These are phyloP conservation scores for Xylaria castorea DNA, from an alignment of 495 filamentous ascomycete genomes.

Conservation along the genomic window DNA sequence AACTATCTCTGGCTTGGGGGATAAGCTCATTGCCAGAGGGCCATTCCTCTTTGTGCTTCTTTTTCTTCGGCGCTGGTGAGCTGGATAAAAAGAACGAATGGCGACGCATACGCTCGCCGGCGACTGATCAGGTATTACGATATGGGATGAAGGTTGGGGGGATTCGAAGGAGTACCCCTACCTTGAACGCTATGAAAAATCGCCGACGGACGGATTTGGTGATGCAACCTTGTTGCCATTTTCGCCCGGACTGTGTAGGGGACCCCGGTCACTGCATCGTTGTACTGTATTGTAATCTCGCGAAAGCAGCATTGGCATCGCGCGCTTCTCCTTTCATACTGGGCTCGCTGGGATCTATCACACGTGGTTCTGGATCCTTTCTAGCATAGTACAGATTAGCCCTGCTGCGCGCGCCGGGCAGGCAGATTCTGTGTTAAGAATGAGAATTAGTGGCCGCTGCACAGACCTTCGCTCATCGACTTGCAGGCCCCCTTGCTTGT, in stretches of 20 bases:
- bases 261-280: slow-evolving; percentile 19
- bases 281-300: slow-evolving; percentile 22
- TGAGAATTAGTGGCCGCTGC: not conserved
- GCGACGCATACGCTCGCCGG: slow-evolving; percentile 23
- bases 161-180: slow-evolving; percentile 14
- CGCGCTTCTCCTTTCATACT: not conserved
- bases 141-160: not conserved
- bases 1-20: not conserved
- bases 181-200: slow-evolving; percentile 3
- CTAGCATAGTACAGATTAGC: not conserved
- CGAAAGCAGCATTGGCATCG: not conserved
- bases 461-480: slow-evolving; percentile 21
- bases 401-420: not conserved
- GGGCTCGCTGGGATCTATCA: slow-evolving; percentile 6
- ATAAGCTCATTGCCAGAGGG: slow-evolving; percentile 13
- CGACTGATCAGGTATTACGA: not conserved
- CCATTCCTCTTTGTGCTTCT: not conserved
- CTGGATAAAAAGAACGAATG: slow-evolving; percentile 6
- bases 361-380: slow-evolving; percentile 10
- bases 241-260: slow-evolving; percentile 16
- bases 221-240: slow-evolving; percentile 13
- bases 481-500: slow-evolving; percentile 14
- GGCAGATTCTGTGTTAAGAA: no score
- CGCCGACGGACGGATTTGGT: slow-evolving; percentile 11
- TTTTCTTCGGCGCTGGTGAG: not conserved